Conservation (phyloP, 257 asterid genomes). For the Solanum sitiens region DNA sequence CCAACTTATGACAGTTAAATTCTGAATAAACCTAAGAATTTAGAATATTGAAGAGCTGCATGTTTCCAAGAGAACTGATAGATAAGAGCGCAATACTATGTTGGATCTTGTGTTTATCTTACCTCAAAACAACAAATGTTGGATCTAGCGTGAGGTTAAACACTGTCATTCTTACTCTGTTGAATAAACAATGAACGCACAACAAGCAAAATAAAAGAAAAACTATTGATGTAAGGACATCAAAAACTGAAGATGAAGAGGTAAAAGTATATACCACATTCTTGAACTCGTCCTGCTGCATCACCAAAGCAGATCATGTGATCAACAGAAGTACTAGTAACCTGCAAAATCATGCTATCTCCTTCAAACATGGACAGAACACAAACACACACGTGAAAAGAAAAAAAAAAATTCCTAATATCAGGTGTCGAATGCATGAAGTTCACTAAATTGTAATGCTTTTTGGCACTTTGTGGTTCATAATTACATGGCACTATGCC, state of each 20-base stretch:
- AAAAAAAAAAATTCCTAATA: not conserved
- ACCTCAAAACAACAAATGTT: not conserved
- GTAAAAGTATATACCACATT: conserved; percentile 41
- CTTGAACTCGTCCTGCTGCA: conserved; percentile 91
- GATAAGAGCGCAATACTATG: not conserved
- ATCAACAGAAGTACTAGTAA: conserved; percentile 62
- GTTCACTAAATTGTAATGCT: not conserved
- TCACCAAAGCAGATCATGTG: conserved; percentile 89
- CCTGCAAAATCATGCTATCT: conserved; percentile 33
- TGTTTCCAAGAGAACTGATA: not conserved
- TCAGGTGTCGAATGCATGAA: not conserved
- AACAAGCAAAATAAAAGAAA: not conserved
- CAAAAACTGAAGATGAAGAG: not conserved
- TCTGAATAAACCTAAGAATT: not conserved
- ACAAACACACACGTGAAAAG: not conserved
- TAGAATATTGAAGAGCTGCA: not conserved
- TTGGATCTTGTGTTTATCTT: not conserved
- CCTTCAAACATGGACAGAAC: not conserved
- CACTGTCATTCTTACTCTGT: not conserved
- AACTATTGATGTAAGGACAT: not conserved
- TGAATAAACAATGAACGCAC: not conserved
- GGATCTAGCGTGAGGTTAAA: not conserved
- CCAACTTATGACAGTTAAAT: not conserved
- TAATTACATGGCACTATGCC: not conserved
- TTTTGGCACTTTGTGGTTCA: not conserved